Base-by-base conservation (phyloP, 2,329 filamentous ascomycete genomes). In the Diaporthe ilicicola region DNA sequence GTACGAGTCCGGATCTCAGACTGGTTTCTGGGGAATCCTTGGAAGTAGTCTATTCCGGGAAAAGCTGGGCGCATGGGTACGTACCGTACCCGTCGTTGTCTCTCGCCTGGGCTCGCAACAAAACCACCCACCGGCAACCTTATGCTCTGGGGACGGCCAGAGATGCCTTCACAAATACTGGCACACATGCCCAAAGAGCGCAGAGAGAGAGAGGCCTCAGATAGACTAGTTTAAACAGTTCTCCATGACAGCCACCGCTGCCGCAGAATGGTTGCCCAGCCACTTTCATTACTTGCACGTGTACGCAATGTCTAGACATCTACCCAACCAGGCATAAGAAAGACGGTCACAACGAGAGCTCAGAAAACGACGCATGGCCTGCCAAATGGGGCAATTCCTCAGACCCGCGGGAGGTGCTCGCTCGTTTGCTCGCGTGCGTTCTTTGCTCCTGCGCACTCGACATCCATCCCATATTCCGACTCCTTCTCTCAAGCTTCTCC, bases 401-500 rank as follows among this genome's bases (percentile, higher is more conserved):
- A 56, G 13, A n/a, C 32, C 32, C 19, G n/a, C 53, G 4, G n/a
- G n/a, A 39, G n/a, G 19, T 37, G 12, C 6, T 55, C 17, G 32
- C 54, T 39, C 7, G 22, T 24, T 4, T n/a, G 48, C 48, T 24
- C 27, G 46, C 22, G n/a, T n/a, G n/a, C n/a, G n/a, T n/a, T n/a
- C n/a, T n/a, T n/a, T n/a, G n/a, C n/a, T n/a, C n/a, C n/a, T n/a
- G n/a, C n/a, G n/a, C n/a, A n/a, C n/a, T n/a, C n/a, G n/a, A n/a
- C n/a, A 34, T 2, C 7, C 17, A 12, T n/a, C 27, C 19, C 32
- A 34, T 34, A 34, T 34, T 13, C 13, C 37, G 27, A 17, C 24
- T 24, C 24, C 17, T 44, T 50, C 46, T 51, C 56, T 62, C 56
- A 62, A 62, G 59, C 59, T 62, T 62, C 59, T 62, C 59, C 59